phyloP scores from a whole-genome alignment of 148 eudicot species.

The Rheum nobile region DNA sequence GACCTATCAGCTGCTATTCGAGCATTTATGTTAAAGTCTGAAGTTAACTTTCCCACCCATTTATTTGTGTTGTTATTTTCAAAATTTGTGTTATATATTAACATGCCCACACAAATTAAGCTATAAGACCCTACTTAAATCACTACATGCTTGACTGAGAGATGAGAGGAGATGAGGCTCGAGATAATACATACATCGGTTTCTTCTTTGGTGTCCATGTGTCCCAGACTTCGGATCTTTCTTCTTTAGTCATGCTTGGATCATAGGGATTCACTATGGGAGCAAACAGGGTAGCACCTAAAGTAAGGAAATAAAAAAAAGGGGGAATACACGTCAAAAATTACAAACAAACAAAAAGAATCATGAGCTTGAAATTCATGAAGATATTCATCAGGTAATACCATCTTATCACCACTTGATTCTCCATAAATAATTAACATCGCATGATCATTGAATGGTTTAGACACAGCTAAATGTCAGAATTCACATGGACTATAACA shows the following conservation, averaged over 20 bases:
- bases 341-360: not conserved
- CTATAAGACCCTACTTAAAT: too few species aligned
- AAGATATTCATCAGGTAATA: not conserved
- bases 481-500: not conserved
- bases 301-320: constrained; percentile 6
- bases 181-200: constrained; percentile 42
- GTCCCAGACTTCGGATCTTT: constrained; percentile 41
- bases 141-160: too few species aligned
- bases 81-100: too few species aligned
- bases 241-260: constrained; percentile 51
- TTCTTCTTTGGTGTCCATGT: constrained; percentile 47
- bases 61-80: too few species aligned
- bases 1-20: too few species aligned
- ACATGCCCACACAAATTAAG: too few species aligned
- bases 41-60: too few species aligned
- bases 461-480: too few species aligned
- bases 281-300: constrained; percentile 66
- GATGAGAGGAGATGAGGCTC: too few species aligned
- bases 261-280: constrained; percentile 73
- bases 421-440: not conserved
- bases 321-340: too few species aligned
- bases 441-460: not conserved
- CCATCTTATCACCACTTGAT: not conserved
- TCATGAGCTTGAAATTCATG: not conserved
- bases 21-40: too few species aligned